Evolutionary conservation across 192 early-diverging fungal genomes (phyloP).

Genomic region (Paraglomus brasilianum): DNA sequence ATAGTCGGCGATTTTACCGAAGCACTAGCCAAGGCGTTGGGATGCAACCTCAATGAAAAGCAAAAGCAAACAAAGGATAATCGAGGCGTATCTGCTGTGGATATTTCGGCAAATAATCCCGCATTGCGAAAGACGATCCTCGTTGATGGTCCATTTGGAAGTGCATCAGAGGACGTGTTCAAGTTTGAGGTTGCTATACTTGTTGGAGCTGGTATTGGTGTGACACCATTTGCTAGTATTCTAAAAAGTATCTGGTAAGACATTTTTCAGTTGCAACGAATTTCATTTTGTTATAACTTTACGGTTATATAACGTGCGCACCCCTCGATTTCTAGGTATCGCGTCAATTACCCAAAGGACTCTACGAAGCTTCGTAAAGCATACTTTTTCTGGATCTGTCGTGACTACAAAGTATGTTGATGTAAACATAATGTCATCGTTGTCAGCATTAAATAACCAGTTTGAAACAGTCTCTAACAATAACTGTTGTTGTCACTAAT

Average conservation of each 20-base stretch:
- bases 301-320: no score
- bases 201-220: slow-evolving; percentile 80
- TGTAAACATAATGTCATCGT: not conserved
- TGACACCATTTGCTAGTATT: slow-evolving; percentile 74
- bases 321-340: slow-evolving; percentile 37
- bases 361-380: slow-evolving; percentile 58
- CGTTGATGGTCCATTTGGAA: slow-evolving; percentile 74
- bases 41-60: slow-evolving; percentile 54
- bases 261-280: no score
- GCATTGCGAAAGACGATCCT: slow-evolving; percentile 44
- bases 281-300: no score
- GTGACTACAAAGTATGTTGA: slow-evolving; percentile 53
- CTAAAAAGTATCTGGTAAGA: slow-evolving; percentile 67
- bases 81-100: slow-evolving; percentile 27
- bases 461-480: not conserved
- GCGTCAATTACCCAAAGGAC: slow-evolving; percentile 57
- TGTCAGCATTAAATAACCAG: slow-evolving; percentile 4
- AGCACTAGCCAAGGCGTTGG: slow-evolving; percentile 59
- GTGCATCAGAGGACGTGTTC: slow-evolving; percentile 72
- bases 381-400: slow-evolving; percentile 78
- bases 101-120: slow-evolving; percentile 10
- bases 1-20: slow-evolving; percentile 75
- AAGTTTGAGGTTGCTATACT: slow-evolving; percentile 69
- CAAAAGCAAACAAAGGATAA: slow-evolving; percentile 37
- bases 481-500: not conserved